These are phyloP conservation scores for Aspergillus puulaauensis DNA, from an alignment of 2,329 filamentous ascomycete genomes.

Conservation along the genomic window DNA sequence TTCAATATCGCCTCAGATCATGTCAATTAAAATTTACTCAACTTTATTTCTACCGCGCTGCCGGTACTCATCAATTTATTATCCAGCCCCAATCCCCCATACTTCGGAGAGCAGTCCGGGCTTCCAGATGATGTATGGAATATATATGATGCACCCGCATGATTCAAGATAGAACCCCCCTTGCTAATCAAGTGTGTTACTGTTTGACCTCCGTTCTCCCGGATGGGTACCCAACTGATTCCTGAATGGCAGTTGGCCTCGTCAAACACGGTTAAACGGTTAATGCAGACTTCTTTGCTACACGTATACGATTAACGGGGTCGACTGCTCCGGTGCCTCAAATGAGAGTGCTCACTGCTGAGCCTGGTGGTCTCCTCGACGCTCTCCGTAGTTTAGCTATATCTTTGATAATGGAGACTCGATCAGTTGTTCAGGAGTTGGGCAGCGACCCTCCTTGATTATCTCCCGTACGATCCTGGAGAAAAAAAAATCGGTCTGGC, in stretches of 20 bases:
- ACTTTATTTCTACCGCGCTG: no score
- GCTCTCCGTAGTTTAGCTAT: not conserved
- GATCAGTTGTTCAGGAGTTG: slow-evolving; percentile 8
- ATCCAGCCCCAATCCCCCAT: no score
- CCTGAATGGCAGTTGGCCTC: not conserved
- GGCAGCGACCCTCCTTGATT: slow-evolving; percentile 17
- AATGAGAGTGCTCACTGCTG: no score
- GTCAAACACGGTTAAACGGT: not conserved
- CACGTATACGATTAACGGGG: no score
- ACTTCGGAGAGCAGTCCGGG: not conserved
- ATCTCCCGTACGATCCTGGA: slow-evolving; percentile 3
- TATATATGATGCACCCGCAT: slow-evolving; percentile 3
- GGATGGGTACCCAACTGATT: slow-evolving; percentile 7
- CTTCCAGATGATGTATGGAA: slow-evolving; percentile 6
- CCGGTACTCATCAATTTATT: no score
- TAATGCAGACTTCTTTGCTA: not conserved
- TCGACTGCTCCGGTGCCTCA: no score
- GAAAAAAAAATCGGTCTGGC: slow-evolving; percentile 9
- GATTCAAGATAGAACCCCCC: slow-evolving; percentile 2
- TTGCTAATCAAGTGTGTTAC: not conserved
- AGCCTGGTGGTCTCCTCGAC: no score
- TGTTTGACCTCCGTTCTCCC: not conserved
- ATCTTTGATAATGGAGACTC: not conserved
- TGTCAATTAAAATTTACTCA: no score
- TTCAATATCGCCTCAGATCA: no score